phyloP scores from a whole-genome alignment of 176 grass and related monocot genomes.

The Zizania latifolia region DNA sequence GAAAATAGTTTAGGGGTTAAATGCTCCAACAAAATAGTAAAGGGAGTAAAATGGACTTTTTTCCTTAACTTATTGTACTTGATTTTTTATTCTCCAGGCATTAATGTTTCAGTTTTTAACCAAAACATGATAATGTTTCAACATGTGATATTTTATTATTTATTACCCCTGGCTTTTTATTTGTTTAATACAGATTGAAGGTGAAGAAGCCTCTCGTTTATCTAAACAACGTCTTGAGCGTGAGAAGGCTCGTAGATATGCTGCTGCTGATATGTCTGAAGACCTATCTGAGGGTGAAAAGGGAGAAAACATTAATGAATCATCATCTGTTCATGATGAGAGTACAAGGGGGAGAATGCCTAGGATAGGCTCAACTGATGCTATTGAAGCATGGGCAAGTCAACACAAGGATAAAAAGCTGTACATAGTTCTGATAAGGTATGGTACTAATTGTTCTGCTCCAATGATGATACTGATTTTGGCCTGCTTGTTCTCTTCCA shows the following conservation, averaged over 20 bases:
- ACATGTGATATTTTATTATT: slow-evolving; percentile 4
- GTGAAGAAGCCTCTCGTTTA: slow-evolving; percentile 44
- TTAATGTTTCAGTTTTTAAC: slow-evolving; percentile 1
- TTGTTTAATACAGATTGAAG: slow-evolving; percentile 51
- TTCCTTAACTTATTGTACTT: too few species aligned
- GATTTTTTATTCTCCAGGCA: neutral
- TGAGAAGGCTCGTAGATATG: slow-evolving; percentile 54
- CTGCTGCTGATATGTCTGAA: slow-evolving; percentile 51
- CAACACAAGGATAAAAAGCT: slow-evolving; percentile 73
- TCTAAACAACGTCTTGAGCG: slow-evolving; percentile 39
- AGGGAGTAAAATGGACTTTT: too few species aligned
- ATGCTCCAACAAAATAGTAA: too few species aligned
- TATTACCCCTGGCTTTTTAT: neutral
- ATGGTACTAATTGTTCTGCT: neutral
- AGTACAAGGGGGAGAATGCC: slow-evolving; percentile 41
- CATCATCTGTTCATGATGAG: slow-evolving; percentile 43
- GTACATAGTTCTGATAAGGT: slow-evolving; percentile 86
- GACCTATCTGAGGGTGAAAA: slow-evolving; percentile 69
- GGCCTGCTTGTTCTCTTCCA: neutral
- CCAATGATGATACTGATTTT: neutral
- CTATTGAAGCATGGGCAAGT: slow-evolving; percentile 57
- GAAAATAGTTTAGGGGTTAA: too few species aligned
- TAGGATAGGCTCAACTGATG: slow-evolving; percentile 49
- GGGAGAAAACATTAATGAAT: slow-evolving; percentile 36
- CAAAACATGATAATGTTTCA: neutral